A percentile compares a stretch with the other conserved stretches of the same genome.
Evolutionary conservation across 2,329 filamentous ascomycete genomes (phyloP).

Genomic region (Fusarium lyarnte): DNA sequence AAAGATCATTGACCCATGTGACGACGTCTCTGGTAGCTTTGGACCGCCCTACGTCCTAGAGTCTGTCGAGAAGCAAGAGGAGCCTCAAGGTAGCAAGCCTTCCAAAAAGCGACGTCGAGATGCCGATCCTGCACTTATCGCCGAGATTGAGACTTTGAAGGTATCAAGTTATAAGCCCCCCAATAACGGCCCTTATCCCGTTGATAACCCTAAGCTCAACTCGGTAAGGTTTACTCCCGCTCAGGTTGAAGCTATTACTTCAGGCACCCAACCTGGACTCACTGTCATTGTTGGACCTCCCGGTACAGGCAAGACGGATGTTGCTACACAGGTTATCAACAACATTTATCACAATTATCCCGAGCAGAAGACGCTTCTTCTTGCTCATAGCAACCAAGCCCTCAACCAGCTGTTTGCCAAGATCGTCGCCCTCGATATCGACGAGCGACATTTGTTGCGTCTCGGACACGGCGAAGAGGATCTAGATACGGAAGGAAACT

Average conservation of each 20-base stretch:
- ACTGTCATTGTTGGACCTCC: constrained; percentile 95
- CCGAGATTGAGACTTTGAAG: constrained; percentile 73
- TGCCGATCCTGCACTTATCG: constrained; percentile 71
- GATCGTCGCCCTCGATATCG: constrained; percentile 95
- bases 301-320: constrained; percentile 98
- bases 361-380: constrained; percentile 85
- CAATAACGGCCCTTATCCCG: constrained; percentile 89
- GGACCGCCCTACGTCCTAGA: constrained; percentile 89
- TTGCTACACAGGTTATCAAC: constrained; percentile 97
- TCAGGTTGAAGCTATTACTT: constrained; percentile 92
- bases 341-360: constrained; percentile 99
- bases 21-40: constrained; percentile 77
- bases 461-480: constrained; percentile 97
- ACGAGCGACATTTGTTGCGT: constrained; percentile 90
- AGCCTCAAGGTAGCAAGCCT: constrained; percentile 63
- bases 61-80: constrained; percentile 63
- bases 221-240: constrained; percentile 87
- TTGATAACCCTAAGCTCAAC: constrained; percentile 85
- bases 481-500: constrained; percentile 83
- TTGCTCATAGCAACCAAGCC: constrained; percentile 98
- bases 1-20: constrained; percentile 82
- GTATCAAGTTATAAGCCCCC: constrained; percentile 91
- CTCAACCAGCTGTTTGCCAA: constrained; percentile 98
- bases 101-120: constrained; percentile 91
- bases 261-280: constrained; percentile 91